phyloP scores from a whole-genome alignment of 108 stramenopile genomes.

The Fragilaria radians region DNA sequence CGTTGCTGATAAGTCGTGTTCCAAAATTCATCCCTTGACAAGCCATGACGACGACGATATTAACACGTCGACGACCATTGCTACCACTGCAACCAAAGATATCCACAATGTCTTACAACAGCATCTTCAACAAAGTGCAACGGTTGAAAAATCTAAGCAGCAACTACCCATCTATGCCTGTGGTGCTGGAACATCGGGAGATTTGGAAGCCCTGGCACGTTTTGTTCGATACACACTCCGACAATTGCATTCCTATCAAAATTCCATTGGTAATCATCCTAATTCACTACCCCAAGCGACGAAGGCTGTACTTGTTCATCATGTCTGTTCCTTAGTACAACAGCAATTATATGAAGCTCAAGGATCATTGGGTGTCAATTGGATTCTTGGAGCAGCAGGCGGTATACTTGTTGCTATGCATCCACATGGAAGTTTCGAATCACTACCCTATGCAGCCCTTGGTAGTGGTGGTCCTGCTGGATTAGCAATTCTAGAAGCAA shows the following conservation, averaged over 20 bases:
- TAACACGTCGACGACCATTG: not conserved
- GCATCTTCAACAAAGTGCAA: too few species aligned
- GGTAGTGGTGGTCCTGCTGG: conserved; percentile 83
- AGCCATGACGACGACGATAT: not conserved
- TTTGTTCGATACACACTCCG: conserved; percentile 31
- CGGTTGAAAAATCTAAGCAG: too few species aligned
- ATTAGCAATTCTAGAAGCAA: conserved; percentile 64
- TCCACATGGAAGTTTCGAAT: conserved; percentile 78
- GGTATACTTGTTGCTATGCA: conserved; percentile 60
- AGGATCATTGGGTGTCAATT: conserved; percentile 64
- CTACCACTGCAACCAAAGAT: not conserved
- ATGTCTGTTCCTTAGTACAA: conserved; percentile 42
- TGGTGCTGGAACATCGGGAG: conserved; percentile 82
- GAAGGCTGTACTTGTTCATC: conserved; percentile 23
- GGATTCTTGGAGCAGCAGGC: conserved; percentile 56
- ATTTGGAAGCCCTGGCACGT: conserved; percentile 67
- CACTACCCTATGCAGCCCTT: conserved; percentile 67
- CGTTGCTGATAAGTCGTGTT: conserved; percentile 71
- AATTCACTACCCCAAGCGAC: not conserved
- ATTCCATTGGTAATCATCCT: conserved; percentile 24
- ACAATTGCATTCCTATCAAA: conserved; percentile 4
- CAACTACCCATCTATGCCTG: conserved; percentile 49
- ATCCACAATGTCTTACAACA: too few species aligned
- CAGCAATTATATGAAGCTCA: conserved; percentile 32
- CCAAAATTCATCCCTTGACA: conserved; percentile 61